Conservation (phyloP, 2,329 filamentous ascomycete genomes). For the Nemania sp. region DNA sequence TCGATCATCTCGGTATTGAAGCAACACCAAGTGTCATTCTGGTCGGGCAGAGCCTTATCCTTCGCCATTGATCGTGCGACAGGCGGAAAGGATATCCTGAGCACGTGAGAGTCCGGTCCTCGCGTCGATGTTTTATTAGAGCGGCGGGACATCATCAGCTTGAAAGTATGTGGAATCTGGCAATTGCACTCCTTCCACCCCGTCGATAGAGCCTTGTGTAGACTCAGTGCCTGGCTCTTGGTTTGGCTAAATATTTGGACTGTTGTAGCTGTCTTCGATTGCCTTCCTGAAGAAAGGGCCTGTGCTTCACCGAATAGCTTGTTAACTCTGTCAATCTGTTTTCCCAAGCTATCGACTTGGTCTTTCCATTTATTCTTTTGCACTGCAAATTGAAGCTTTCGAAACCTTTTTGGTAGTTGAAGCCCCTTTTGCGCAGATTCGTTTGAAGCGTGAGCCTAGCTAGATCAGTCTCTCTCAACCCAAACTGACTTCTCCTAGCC, state of each 20-base stretch:
- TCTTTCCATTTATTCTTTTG: background rate
- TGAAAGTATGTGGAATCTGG: background rate
- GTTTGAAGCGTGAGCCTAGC: no score
- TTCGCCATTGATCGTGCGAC: background rate
- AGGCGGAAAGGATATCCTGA: background rate
- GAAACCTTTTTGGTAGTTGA: no score
- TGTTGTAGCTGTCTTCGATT: background rate
- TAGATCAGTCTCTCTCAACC: no score
- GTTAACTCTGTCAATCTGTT: background rate
- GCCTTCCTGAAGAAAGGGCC: background rate
- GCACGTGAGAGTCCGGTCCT: background rate
- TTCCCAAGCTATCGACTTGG: background rate
- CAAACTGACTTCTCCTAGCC: no score
- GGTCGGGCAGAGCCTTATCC: no score
- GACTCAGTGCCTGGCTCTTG: background rate
- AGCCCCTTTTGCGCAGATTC: no score
- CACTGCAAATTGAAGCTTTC: no score
- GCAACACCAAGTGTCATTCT: no score
- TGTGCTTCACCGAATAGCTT: background rate
- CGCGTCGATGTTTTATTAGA: background rate
- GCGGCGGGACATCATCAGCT: background rate
- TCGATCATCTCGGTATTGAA: no score
- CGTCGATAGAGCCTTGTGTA: background rate
- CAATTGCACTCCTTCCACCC: background rate
- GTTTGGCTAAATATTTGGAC: no score